Evolutionary conservation across 257 asterid genomes (phyloP).

Genomic region (Solanum sejunctum): DNA sequence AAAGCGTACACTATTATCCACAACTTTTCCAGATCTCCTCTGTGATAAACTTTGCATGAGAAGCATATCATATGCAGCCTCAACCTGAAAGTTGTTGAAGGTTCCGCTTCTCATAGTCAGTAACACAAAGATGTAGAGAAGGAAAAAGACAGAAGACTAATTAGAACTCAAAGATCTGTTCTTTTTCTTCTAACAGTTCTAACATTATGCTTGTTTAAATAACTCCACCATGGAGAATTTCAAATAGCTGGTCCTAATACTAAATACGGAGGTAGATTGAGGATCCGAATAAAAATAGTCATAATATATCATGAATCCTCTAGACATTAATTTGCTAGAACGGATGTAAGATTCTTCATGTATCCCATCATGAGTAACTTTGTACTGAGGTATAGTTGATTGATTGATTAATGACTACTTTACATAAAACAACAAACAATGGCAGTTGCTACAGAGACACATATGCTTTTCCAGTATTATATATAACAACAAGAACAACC

Average conservation of each 20-base stretch:
- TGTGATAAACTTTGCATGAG: conserved; percentile 87
- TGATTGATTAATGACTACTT: neutral
- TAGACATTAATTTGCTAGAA: neutral
- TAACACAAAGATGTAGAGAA: neutral
- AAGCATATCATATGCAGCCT: conserved; percentile 96
- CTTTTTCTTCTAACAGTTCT: neutral
- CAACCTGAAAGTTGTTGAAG: conserved; percentile 38
- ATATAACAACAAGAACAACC: neutral
- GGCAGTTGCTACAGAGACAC: neutral
- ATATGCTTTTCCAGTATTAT: neutral
- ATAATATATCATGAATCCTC: neutral
- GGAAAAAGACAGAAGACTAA: neutral
- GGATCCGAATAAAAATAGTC: neutral
- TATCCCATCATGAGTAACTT: neutral
- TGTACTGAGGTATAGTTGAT: neutral
- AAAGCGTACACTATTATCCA: conserved; percentile 54
- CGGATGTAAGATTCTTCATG: neutral
- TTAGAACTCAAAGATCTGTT: neutral
- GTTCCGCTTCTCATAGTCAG: neutral
- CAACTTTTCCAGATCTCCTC: conserved; percentile 86
- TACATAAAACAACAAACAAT: neutral
- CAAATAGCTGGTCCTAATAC: neutral
- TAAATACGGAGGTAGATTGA: neutral
- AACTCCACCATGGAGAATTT: neutral
- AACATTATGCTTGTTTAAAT: neutral